Conservation (phyloP, 805 yeast species). For the Metschnikowia lochheadii region DNA sequence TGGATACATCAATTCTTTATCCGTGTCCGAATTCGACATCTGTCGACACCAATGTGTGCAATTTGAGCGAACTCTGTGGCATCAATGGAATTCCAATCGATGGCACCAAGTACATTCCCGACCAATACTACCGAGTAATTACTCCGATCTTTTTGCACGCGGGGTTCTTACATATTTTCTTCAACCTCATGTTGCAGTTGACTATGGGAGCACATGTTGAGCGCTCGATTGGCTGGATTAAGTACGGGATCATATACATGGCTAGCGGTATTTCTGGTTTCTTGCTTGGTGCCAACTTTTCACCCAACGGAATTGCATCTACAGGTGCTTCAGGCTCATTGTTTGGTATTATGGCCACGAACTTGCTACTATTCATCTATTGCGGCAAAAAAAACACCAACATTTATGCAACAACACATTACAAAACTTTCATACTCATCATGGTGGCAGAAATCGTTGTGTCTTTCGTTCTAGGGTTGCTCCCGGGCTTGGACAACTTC, state of each 20-base stretch:
- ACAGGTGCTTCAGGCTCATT: constrained; percentile 72
- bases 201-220: constrained; percentile 61
- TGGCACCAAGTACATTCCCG: constrained; percentile 38
- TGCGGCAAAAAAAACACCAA: constrained; percentile 49
- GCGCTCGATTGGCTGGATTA: constrained; percentile 48
- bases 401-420: constrained; percentile 43
- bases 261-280: constrained; percentile 65
- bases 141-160: constrained; percentile 74
- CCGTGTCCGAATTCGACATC: constrained; percentile 71
- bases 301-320: constrained; percentile 62
- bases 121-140: constrained; percentile 67
- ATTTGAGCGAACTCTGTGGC: constrained; percentile 57
- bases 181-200: constrained; percentile 58
- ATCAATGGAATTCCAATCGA: constrained; percentile 43
- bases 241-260: constrained; percentile 54
- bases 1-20: constrained; percentile 41
- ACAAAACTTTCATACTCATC: constrained; percentile 41
- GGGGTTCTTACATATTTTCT: constrained; percentile 63
- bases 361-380: constrained; percentile 51
- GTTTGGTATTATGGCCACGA: constrained; percentile 64
- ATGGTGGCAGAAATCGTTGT: constrained; percentile 56
- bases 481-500: constrained; percentile 74
- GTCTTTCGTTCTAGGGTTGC: constrained; percentile 57
- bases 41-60: constrained; percentile 51
- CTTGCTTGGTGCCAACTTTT: constrained; percentile 62